These are phyloP conservation scores for Russula lepida DNA, from an alignment of 768 basidiomycete species.

Conservation along the genomic window DNA sequence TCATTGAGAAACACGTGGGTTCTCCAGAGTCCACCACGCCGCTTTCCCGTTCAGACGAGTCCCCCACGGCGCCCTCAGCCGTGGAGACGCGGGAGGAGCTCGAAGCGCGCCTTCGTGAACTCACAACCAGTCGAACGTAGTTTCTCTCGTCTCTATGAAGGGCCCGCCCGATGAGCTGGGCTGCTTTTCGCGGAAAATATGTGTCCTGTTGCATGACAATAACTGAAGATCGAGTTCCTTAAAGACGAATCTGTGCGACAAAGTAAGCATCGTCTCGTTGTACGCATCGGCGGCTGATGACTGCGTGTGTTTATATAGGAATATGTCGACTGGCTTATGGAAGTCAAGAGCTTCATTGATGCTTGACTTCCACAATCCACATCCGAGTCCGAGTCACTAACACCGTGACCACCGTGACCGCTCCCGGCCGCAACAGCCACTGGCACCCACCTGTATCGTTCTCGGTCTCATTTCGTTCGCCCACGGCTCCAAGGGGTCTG, in stretches of 20 bases:
- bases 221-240: constrained; percentile 45
- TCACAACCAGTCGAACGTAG: constrained; percentile 69
- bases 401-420: too few relatives aligned
- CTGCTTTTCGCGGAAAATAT: constrained; percentile 52
- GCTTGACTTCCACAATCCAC: too few relatives aligned
- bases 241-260: constrained; percentile 47
- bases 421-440: too few relatives aligned
- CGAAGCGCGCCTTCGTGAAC: constrained; percentile 45
- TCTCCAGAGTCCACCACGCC: constrained; percentile 28
- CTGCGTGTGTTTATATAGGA: too few relatives aligned
- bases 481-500: too few relatives aligned
- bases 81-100: constrained; percentile 60
- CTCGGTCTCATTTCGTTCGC: too few relatives aligned
- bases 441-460: too few relatives aligned
- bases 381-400: too few relatives aligned
- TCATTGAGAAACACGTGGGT: constrained; percentile 51
- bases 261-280: constrained; percentile 28
- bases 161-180: constrained; percentile 48
- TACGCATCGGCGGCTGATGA: too few relatives aligned
- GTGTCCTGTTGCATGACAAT: constrained; percentile 41
- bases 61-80: constrained; percentile 28
- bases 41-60: constrained; percentile 42
- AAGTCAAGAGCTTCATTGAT: too few relatives aligned
- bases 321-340: too few relatives aligned
- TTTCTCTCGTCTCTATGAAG: constrained; percentile 67